phyloP scores from a whole-genome alignment of 306 rosid genomes.

The Spatholobus suberectus region DNA sequence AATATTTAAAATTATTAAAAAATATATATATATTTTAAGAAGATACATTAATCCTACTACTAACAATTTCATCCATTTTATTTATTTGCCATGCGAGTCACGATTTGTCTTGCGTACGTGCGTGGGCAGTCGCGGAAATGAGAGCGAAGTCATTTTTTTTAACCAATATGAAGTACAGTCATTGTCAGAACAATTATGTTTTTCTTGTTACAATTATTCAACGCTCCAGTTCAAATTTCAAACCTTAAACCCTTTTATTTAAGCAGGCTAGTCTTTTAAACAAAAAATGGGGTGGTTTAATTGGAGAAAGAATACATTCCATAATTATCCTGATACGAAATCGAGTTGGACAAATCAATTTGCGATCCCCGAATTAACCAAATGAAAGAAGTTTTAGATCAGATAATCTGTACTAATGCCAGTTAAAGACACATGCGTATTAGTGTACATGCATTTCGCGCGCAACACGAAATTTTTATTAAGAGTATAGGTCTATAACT shows the following conservation, averaged over 20 bases:
- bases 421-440: background rate
- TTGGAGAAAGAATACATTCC: background rate
- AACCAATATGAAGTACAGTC: background rate
- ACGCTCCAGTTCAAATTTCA: conserved; percentile 19
- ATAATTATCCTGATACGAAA: background rate
- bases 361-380: background rate
- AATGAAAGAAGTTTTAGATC: background rate
- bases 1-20: too few relatives aligned
- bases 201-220: background rate
- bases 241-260: background rate
- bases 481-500: background rate
- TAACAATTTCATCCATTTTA: background rate
- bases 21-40: too few relatives aligned
- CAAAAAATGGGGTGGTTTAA: background rate
- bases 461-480: background rate
- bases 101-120: background rate
- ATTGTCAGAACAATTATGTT: background rate
- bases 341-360: background rate
- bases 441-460: background rate
- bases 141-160: background rate
- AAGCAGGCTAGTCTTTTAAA: background rate
- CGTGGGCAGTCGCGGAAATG: background rate
- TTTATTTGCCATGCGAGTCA: conserved; percentile 16
- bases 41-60: background rate
- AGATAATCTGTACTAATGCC: background rate